Evolutionary conservation across 202 grass and related monocot genomes (phyloP), one percentile per base, ranked within the genome.

Genomic region (Dendrocalamus latiflorus): DNA sequence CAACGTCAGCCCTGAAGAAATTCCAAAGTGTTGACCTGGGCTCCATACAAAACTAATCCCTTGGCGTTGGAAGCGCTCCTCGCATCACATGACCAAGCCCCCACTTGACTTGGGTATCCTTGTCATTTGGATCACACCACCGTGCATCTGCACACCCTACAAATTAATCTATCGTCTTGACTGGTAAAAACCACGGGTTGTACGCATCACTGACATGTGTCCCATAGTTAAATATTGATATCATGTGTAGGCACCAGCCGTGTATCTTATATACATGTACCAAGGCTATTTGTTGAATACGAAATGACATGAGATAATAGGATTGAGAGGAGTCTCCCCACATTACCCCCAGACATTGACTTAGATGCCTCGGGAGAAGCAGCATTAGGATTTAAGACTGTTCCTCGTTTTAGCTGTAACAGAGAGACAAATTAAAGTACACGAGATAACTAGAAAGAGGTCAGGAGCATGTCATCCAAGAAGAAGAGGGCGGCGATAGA

Each of bases 31-130:
- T 90, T 94, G 89, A 94, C 89, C 78, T 76, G 60, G 79, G 87
- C 84, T 88, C 81, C 84, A 77, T 82, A 75, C 37, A 83, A 88
- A 61, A 77, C 77, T 83, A 83, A 87, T 74, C 83, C 54, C 59
- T 75, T 84, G 65, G 92, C 89, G 87, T 87, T 87, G 74, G 87
- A 88, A 94, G 77, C 87, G 89, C 92, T 92, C 89, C 20, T 80
- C 86, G 18, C 82, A 88, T 77, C 92, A 94, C 92, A 94, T 92
- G 92, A 94, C 70, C 78, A 9, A 87, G 70, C 74, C 83, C 51
- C 92, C 80, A 94, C 89, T 92, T 92, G 89, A 92, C 30, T 30
- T 30, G 30, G 30, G 30, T 30, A 30, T 30, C 30, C 30, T 30
- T 30, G 30, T 30, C 30, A 30, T 30, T 30, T 30, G 30, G 30